Conservation (phyloP, 2,329 filamentous ascomycete species). For the Fusarium miscanthi region DNA sequence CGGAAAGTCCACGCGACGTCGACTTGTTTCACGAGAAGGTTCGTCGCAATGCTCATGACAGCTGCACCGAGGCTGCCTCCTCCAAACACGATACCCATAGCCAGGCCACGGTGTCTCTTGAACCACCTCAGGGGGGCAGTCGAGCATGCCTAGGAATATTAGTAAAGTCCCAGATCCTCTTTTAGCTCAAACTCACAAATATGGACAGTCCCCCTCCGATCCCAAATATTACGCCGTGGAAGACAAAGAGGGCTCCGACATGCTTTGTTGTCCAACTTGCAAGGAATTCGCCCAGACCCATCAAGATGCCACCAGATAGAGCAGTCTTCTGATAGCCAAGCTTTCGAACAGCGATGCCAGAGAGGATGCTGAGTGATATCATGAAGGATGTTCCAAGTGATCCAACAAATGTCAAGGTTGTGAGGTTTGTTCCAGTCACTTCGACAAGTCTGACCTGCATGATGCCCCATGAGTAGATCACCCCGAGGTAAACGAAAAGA, state of each 20-base stretch:
- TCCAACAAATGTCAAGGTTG: constrained; percentile 46
- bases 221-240: constrained; percentile 45
- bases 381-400: constrained; percentile 45
- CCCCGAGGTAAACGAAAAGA: constrained; percentile 46
- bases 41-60: constrained; percentile 44
- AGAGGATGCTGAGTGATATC: constrained; percentile 42
- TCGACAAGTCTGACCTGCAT: constrained; percentile 46
- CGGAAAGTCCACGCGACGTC: constrained; percentile 46
- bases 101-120: constrained; percentile 43
- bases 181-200: constrained; percentile 8
- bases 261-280: constrained; percentile 44
- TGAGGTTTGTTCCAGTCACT: constrained; percentile 38
- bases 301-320: constrained; percentile 38
- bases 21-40: constrained; percentile 36
- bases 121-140: constrained; percentile 43
- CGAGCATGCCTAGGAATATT: constrained; percentile 22
- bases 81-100: constrained; percentile 47
- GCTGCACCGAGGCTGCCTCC: constrained; percentile 47
- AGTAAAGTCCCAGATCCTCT: accelerated
- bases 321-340: constrained; percentile 43
- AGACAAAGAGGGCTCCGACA: constrained; percentile 41
- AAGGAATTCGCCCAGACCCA: constrained; percentile 47
- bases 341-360: constrained; percentile 28
- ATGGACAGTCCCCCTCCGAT: constrained; percentile 41
- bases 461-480: constrained; percentile 49